phyloP scores from a whole-genome alignment of 2,329 filamentous ascomycete species.

The Diaporthe amygdali region DNA sequence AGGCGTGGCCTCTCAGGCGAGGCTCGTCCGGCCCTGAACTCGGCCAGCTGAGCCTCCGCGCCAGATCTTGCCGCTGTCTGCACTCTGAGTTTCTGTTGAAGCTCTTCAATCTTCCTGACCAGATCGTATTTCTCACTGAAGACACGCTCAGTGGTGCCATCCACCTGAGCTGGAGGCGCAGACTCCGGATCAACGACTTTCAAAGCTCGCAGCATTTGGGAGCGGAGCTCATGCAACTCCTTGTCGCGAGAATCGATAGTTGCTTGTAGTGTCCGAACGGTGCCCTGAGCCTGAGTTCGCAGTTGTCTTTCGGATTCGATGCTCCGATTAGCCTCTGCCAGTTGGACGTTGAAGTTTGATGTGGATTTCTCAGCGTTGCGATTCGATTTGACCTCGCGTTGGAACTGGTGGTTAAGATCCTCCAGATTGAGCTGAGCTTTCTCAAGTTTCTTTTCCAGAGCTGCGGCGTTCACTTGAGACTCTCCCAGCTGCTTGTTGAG shows the following conservation, averaged over 20 bases:
- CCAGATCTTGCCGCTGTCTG: slow-evolving; percentile 81
- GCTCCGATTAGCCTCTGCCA: slow-evolving; percentile 87
- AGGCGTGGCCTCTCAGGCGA: slow-evolving; percentile 75
- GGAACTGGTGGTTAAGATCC: slow-evolving; percentile 90
- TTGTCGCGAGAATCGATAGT: slow-evolving; percentile 80
- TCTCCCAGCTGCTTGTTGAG: slow-evolving; percentile 86
- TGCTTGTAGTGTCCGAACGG: slow-evolving; percentile 79
- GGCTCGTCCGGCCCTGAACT: slow-evolving; percentile 78
- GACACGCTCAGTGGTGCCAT: slow-evolving; percentile 65
- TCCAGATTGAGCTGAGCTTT: slow-evolving; percentile 88
- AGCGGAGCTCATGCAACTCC: slow-evolving; percentile 80
- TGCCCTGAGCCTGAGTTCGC: slow-evolving; percentile 83
- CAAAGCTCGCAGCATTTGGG: slow-evolving; percentile 81
- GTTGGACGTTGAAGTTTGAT: slow-evolving; percentile 78
- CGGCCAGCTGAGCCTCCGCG: slow-evolving; percentile 82
- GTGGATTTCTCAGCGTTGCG: slow-evolving; percentile 89
- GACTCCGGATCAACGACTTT: slow-evolving; percentile 84
- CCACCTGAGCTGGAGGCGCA: slow-evolving; percentile 65
- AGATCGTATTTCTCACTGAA: slow-evolving; percentile 81
- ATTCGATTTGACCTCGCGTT: slow-evolving; percentile 86
- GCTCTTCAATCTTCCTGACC: slow-evolving; percentile 82
- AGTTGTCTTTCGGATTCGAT: slow-evolving; percentile 90
- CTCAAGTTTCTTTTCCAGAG: slow-evolving; percentile 92
- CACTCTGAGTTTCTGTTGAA: slow-evolving; percentile 86
- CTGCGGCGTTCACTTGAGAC: slow-evolving; percentile 79